These are phyloP conservation scores for Modicella reniformis DNA, from an alignment of 371 early-diverging fungal species.

Conservation along the genomic window DNA sequence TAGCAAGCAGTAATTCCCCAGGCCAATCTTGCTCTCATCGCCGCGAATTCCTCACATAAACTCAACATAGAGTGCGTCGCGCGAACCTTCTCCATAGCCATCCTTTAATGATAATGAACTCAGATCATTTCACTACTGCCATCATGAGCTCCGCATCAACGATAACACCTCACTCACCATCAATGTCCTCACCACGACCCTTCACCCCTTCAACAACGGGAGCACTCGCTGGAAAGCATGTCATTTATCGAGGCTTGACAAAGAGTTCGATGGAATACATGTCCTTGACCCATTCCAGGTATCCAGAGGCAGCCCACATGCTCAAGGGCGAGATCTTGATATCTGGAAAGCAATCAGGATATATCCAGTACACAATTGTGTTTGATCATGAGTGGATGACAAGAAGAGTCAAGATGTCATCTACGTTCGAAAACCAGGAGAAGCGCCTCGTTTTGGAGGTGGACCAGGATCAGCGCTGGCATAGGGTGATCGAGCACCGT, in stretches of 20 bases:
- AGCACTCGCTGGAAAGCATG: slow-evolving; percentile 40
- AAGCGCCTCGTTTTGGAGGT: slow-evolving; percentile 42
- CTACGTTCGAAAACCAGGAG: slow-evolving; percentile 33
- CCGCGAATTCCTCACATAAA: not conserved
- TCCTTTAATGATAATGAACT: slow-evolving; percentile 27
- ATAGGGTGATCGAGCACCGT: slow-evolving; percentile 41
- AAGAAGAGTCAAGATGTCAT: slow-evolving; percentile 39
- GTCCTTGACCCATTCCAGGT: slow-evolving; percentile 41
- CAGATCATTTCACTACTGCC: slow-evolving; percentile 18
- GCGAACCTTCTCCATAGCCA: too few relatives aligned
- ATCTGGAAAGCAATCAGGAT: slow-evolving; percentile 36
- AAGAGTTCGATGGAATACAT: slow-evolving; percentile 52
- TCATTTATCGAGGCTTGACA: slow-evolving; percentile 40
- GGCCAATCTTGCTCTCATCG: not conserved
- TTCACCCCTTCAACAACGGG: slow-evolving; percentile 38
- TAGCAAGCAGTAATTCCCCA: not conserved
- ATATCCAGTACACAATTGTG: slow-evolving; percentile 44
- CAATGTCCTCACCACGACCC: slow-evolving; percentile 31
- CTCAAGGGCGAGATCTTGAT: slow-evolving; percentile 42
- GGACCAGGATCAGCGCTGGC: slow-evolving; percentile 48
- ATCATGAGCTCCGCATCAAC: slow-evolving; percentile 16
- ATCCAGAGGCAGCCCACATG: slow-evolving; percentile 40
- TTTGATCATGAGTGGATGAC: slow-evolving; percentile 49
- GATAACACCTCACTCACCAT: slow-evolving; percentile 22
- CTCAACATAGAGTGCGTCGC: not conserved